Base-by-base conservation (phyloP, 108 stramenopile species). In the Ochromonas danica region DNA sequence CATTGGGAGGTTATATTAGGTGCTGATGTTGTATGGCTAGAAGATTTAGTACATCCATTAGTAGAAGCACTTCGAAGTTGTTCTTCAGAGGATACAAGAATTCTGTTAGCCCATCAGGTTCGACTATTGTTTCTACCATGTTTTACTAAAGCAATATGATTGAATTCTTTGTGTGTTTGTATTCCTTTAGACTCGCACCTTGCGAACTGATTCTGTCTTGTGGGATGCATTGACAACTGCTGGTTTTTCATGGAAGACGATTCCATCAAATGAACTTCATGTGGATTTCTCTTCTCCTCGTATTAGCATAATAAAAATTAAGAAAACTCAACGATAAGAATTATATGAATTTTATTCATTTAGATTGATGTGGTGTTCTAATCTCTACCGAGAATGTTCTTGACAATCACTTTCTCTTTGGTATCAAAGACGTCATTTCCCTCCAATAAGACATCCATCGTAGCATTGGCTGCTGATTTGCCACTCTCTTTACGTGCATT, bases 1-100 rank as follows among this genome's bases (percentile, higher is more conserved):
- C 3, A 75, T 45, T 75, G 72, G 72, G 72, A 75, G 3, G 72
- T 75, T 57, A 75, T 75, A 6, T 27, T 75, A 42, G 72, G 72
- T 42, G 51, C 72, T 35, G 72, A 75, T 75, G 35, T 75, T 30
- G 72, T 75, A 14, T 75, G 72, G 72, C 6, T 75, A 28, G 72
- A 75, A 31, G 40, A 75, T 10, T 33, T 75, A 6, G 25, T 75
- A 27, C 72, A 3, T 10, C 40, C 51, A 3, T 33, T 75, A 30
- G 72, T 75, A 17, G 38, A 75, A 3, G 25, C 72, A 36, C 36
- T 75, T 57, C 14, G 6, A 3, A 41, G 14, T 3, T 33, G 36
- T 45, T 38, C 72, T 14, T 27, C 31, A 27, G 6, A 28, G 3
- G 10, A 57, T 38, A 75, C 72, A 41, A 36, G 3, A 27, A 41